Evolutionary conservation across 2,329 filamentous ascomycete genomes (phyloP).

Genomic region (Fusarium pseudograminearum): DNA sequence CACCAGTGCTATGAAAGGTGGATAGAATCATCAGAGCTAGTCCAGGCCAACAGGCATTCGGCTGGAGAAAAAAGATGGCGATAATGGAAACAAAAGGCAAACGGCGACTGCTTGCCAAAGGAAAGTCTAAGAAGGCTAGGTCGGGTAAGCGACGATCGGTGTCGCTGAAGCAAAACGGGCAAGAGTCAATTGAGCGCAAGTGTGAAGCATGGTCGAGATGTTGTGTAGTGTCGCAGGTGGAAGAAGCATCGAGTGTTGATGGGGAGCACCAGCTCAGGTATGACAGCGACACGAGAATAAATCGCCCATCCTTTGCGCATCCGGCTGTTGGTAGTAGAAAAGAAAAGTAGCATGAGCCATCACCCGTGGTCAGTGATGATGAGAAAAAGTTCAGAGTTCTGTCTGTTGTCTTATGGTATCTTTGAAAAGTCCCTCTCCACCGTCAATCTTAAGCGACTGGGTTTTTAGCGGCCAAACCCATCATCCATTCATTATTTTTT

Average conservation of each 20-base stretch:
- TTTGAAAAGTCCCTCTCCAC: conserved; percentile 7
- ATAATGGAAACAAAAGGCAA: not conserved
- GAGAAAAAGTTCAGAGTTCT: conserved; percentile 5
- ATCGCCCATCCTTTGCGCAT: conserved; percentile 1
- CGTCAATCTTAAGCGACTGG: not conserved
- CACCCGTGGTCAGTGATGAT: not conserved
- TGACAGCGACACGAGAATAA: not conserved
- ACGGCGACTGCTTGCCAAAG: not conserved
- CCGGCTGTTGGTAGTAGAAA: not conserved
- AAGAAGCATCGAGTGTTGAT: not conserved
- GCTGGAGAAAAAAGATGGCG: not conserved
- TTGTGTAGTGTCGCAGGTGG: not conserved
- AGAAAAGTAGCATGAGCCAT: not conserved
- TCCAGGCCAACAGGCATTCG: not conserved
- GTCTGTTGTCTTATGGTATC: conserved; percentile 11
- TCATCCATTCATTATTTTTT: conserved; percentile 4
- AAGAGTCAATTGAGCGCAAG: not conserved
- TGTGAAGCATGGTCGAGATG: not conserved
- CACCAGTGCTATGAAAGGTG: not conserved
- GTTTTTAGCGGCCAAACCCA: conserved; percentile 1
- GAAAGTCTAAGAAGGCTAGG: not conserved
- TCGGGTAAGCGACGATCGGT: not conserved
- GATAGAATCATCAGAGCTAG: not conserved
- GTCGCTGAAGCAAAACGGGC: not conserved
- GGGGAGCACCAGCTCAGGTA: not conserved